phyloP scores from a whole-genome alignment of 2,329 filamentous ascomycete genomes.

The Phialocephala subalpina region DNA sequence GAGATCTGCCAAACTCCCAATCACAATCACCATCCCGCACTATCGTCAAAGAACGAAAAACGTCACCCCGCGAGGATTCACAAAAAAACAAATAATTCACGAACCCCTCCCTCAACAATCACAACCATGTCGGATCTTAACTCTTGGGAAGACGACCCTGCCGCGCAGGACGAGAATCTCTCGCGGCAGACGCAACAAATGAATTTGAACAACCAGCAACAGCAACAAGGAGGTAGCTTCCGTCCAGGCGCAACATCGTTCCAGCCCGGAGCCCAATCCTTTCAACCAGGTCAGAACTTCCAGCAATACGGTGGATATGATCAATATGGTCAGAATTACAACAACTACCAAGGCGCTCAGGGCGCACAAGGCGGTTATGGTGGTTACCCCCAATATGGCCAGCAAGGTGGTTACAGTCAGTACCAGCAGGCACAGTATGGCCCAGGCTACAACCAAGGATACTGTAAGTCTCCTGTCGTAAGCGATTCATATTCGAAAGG shows the following conservation, averaged over 20 bases:
- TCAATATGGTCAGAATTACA: conserved; percentile 61
- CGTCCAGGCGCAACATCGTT: conserved; percentile 74
- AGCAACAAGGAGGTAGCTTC: conserved; percentile 61
- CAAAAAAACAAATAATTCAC: too few species aligned
- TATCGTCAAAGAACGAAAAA: too few species aligned
- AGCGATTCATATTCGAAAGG: not conserved
- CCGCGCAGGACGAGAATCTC: conserved; percentile 78
- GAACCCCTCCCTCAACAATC: conserved; percentile 23
- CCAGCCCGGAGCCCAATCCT: conserved; percentile 74
- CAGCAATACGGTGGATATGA: conserved; percentile 65
- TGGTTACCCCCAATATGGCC: conserved; percentile 63
- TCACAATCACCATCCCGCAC: too few species aligned
- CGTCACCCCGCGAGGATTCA: too few species aligned
- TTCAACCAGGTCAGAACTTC: conserved; percentile 76
- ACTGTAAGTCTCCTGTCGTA: conserved; percentile 22
- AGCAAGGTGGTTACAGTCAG: conserved; percentile 55
- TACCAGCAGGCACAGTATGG: conserved; percentile 51
- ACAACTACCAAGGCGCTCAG: conserved; percentile 61
- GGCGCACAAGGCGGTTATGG: conserved; percentile 61
- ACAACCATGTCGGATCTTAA: conserved; percentile 83
- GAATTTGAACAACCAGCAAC: conserved; percentile 68
- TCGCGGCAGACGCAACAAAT: conserved; percentile 79
- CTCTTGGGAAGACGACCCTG: conserved; percentile 92
- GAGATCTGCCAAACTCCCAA: too few species aligned
- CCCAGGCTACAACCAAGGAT: conserved; percentile 50